Conservation (phyloP, 257 asterid species). For the Cordia subcordata region DNA sequence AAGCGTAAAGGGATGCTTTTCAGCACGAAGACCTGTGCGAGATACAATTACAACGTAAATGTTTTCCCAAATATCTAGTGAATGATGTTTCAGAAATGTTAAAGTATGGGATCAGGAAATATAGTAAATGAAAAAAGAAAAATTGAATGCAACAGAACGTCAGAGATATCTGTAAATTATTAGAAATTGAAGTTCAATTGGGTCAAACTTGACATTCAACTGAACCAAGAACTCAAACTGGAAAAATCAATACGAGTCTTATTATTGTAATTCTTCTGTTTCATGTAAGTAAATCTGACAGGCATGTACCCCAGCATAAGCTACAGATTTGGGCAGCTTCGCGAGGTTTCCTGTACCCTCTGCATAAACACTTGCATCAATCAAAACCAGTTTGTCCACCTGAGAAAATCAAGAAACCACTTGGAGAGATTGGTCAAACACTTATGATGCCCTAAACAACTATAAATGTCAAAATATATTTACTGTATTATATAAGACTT, state of each 20-base stretch:
- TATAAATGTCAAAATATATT: no score
- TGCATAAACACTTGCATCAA: slow-evolving; percentile 92
- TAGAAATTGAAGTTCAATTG: neutral
- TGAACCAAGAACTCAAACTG: neutral
- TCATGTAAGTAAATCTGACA: neutral
- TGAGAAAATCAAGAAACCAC: slow-evolving; percentile 23
- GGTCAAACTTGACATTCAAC: neutral
- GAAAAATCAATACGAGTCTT: neutral
- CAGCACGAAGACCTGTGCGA: slow-evolving; percentile 56
- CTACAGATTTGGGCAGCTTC: slow-evolving; percentile 60
- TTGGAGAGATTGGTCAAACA: neutral
- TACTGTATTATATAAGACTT: neutral
- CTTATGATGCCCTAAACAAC: neutral
- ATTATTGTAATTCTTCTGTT: neutral
- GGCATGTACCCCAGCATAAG: slow-evolving; percentile 79
- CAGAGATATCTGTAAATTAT: neutral
- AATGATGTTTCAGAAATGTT: neutral
- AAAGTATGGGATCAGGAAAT: neutral
- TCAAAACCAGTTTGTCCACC: slow-evolving; percentile 83
- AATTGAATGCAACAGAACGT: neutral
- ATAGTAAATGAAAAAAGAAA: neutral
- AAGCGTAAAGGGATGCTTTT: slow-evolving; percentile 67
- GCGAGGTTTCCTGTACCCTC: slow-evolving; percentile 95
- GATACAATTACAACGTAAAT: slow-evolving; percentile 16
- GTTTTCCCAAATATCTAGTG: slow-evolving; percentile 2